Base-by-base conservation (phyloP, 768 basidiomycete genomes). In the Ephemerocybe angulata region DNA sequence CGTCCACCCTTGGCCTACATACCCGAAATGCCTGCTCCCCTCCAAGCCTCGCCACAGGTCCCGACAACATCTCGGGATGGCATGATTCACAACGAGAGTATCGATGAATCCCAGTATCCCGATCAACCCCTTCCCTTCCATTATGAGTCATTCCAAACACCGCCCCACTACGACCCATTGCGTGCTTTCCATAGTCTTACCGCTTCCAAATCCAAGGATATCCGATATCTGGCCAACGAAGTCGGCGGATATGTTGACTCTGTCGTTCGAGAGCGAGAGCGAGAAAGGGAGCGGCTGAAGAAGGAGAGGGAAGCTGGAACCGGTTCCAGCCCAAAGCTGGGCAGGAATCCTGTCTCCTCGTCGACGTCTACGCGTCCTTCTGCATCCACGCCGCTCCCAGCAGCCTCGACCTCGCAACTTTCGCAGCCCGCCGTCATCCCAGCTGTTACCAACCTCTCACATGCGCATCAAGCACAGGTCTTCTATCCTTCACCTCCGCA, bases 211-310 rank as follows among this genome's bases (percentile, higher is more conserved):
- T 71, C 74, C 4, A 77, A 75, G 48, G 79, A 79, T 50, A 68
- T 87, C 11, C 73, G 75, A 19, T 71, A 68, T 4, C 77, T 86
- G 5, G 87, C 86, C 1, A 64, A 72, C 2, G 84, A 88, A 64
- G 79, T 88, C 17, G 81, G 83, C 28, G 73, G 74, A 1, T 92
- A 88, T 61, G 87, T 93, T 5, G 91, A 93, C 53, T 79, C 80
- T 8, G 79, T 91, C 4, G 85, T 84, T 3, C 82, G 81, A 58
- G 91, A 93, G 61, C 76, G 91, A 17, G 91, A 93, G 57, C 76
- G 77, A 54, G 90, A 93, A 66, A 76, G 88, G 5, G 89, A 91
- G 60, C 76, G 88, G 25, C 76, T 90, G 44, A 83, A 83, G 60
- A 73, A 79, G 44, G 88, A 87, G 66, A 72, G 86, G 19, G 86